These are phyloP conservation scores for Leishmania aethiopica DNA, from an alignment of 208 protist species.

Conservation along the genomic window DNA sequence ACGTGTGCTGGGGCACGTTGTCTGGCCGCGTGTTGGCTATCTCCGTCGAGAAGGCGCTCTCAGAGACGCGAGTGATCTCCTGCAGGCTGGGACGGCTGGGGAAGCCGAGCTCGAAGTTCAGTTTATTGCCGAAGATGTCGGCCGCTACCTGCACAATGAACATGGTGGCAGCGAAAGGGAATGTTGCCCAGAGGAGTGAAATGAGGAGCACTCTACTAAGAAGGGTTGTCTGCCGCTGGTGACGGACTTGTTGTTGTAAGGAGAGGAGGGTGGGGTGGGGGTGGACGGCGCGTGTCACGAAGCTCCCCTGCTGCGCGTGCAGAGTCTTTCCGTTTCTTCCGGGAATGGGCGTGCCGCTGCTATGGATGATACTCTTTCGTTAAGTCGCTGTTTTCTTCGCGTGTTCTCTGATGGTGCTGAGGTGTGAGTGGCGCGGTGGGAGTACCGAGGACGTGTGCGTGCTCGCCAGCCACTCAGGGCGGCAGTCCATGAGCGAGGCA, in stretches of 20 bases:
- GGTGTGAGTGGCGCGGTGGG: not conserved
- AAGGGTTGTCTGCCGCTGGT: not conserved
- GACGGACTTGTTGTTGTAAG: not conserved
- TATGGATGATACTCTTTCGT: not conserved
- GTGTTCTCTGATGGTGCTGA: not conserved
- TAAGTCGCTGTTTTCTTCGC: not conserved
- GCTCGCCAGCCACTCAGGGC: not conserved
- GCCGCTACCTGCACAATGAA: conserved; percentile 87
- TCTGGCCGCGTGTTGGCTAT: conserved; percentile 77
- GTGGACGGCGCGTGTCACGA: not conserved
- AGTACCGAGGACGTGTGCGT: not conserved
- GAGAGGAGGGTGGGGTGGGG: not conserved
- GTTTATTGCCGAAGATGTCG: conserved; percentile 90
- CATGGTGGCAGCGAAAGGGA: conserved; percentile 34
- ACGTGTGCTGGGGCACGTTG: conserved; percentile 76
- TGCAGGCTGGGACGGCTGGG: conserved; percentile 58
- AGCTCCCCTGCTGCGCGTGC: not conserved
- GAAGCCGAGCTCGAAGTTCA: conserved; percentile 92
- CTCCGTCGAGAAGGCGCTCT: conserved; percentile 77
- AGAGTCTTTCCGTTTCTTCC: not conserved
- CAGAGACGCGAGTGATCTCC: conserved; percentile 68
- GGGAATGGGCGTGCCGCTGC: not conserved
- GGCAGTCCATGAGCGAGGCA: not conserved
- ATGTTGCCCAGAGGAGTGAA: not conserved
- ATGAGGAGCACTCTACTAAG: not conserved